These are phyloP conservation scores for Blastocystis sp. DNA, from an alignment of 352 stramenopile species.

Conservation along the genomic window DNA sequence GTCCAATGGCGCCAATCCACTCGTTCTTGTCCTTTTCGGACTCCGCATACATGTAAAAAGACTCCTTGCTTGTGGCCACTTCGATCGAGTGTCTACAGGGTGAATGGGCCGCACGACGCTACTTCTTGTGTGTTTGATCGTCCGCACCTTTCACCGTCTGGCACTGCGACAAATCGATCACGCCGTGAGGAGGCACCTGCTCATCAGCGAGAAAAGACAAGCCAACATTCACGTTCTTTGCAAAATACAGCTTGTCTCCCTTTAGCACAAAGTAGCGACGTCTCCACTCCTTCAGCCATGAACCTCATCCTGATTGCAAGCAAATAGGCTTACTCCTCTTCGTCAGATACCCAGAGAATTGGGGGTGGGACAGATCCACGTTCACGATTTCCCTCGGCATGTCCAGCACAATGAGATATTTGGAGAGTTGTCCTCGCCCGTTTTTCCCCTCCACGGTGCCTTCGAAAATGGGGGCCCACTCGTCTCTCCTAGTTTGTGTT, in stretches of 20 bases:
- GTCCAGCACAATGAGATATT: background rate
- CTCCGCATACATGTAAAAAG: conserved; percentile 86
- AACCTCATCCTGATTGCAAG: conserved; percentile 1
- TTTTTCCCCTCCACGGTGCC: no score
- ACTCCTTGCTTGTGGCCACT: conserved; percentile 82
- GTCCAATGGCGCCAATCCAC: conserved; percentile 78
- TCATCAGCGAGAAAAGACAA: background rate
- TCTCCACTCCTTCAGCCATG: conserved; percentile 85
- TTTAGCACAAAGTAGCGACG: conserved; percentile 85
- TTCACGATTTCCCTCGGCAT: conserved; percentile 42
- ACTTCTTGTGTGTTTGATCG: conserved; percentile 85
- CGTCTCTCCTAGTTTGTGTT: no score
- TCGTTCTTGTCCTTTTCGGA: conserved; percentile 86
- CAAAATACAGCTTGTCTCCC: conserved; percentile 86
- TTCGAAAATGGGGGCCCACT: no score
- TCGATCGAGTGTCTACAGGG: conserved; percentile 78
- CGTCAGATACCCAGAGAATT: conserved; percentile 83
- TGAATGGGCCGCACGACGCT: conserved; percentile 70
- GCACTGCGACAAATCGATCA: conserved; percentile 84
- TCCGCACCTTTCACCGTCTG: conserved; percentile 85
- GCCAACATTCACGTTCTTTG: conserved; percentile 75
- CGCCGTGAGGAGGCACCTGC: conserved; percentile 77
- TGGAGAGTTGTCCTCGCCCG: no score
- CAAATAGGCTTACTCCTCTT: conserved; percentile 79
- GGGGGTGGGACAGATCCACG: conserved; percentile 79